Conservation (phyloP, 2,329 filamentous ascomycete genomes). For the Fusarium sarcochroum region DNA sequence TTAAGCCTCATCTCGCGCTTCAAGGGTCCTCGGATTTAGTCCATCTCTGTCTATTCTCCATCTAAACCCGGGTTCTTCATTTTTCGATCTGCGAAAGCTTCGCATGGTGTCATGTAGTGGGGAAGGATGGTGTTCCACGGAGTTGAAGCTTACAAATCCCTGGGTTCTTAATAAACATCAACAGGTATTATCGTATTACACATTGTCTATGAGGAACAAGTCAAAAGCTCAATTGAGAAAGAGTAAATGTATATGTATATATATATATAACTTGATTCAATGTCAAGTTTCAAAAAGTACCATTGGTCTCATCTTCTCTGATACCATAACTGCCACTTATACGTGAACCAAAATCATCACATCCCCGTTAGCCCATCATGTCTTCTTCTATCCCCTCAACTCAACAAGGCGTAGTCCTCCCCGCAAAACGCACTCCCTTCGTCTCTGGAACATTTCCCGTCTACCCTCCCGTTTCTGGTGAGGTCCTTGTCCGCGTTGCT, state of each 20-base stretch:
- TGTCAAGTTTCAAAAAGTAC: neutral
- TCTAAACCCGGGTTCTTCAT: neutral
- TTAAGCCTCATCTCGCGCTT: neutral
- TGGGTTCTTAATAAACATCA: neutral
- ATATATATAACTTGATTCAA: neutral
- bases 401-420: constrained; percentile 73
- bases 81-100: neutral
- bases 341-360: neutral
- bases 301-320: neutral
- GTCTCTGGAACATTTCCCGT: constrained; percentile 65
- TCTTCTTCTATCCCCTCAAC: constrained; percentile 66
- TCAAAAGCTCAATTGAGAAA: neutral
- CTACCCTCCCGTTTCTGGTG: constrained; percentile 55
- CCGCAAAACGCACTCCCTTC: constrained; percentile 65
- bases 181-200: neutral
- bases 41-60: neutral
- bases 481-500: constrained; percentile 67
- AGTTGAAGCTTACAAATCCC: constrained; percentile 28
- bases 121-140: constrained; percentile 32
- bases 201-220: neutral
- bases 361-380: constrained; percentile 32
- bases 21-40: neutral
- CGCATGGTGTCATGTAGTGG: neutral
- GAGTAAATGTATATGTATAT: neutral
- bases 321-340: neutral